Evolutionary conservation across 495 filamentous ascomycete genomes (phyloP), one percentile per base, ranked within the genome.

Genomic region (Hypoxylon intermedium): DNA sequence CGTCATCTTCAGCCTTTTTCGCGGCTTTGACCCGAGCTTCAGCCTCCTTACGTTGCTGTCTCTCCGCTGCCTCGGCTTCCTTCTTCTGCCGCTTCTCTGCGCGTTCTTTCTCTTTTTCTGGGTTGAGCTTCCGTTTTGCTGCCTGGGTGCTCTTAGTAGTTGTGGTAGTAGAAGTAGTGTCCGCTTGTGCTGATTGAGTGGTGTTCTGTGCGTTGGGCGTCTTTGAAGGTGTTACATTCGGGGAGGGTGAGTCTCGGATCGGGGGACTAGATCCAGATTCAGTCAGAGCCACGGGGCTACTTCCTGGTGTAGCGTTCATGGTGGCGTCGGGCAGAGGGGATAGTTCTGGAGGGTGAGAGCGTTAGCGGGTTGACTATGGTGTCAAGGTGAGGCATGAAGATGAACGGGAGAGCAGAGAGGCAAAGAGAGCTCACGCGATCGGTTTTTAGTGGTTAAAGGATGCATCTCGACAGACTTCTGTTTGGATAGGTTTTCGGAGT

Each of bases 71-170:
- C 75, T 83, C 79, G 59, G 81, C 83, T 1, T 74, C 79, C 46
- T 85, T 83, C 48, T 79, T 85, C 47, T 86, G 81, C 53, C 76
- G 71, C 53, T 73, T 72, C 62, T 81, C 83, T 1, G 74, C 75
- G 77, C 79, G 36, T 84, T 71, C 70, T 85, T 86, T 49, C 76
- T 74, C 58, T 79, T 83, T 60, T 83, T 88, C 37, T 58, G 58
- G 6, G 67, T 67, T 60, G 63, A 60, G 43, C 44, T 59, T 50
- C 49, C 51, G 43, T 18, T 60, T 60, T 21, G 33, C 54, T 16
- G 12, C 49, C 16, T 53, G 60, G 5, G 23, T 24, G 13, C 53
- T 56, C 9, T 57, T 58, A 9, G 45, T 19, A 2, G 63, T 28
- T 1, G 58, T 58, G 12, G 45, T 19, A 2, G 63, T 28, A 1